Conservation (phyloP, 164 flowering plant species). For the Euptelea pleiosperma region DNA sequence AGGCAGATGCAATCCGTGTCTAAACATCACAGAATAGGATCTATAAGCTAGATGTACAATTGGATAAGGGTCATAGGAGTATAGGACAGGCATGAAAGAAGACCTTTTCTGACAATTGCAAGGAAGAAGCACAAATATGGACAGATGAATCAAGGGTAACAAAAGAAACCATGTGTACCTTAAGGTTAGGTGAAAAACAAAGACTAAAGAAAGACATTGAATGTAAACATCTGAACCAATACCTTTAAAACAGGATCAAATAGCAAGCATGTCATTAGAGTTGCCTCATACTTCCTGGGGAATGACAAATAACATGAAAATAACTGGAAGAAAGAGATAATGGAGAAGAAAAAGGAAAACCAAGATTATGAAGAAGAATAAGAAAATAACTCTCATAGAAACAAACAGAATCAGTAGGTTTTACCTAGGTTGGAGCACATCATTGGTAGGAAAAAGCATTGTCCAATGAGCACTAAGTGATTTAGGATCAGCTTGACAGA, state of each 20-base stretch:
- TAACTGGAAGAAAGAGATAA: not conserved
- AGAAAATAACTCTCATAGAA: not conserved
- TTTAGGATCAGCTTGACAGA: slow-evolving; percentile 83
- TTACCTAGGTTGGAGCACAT: slow-evolving; percentile 78
- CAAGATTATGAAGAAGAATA: not conserved
- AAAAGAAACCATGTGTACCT: not conserved
- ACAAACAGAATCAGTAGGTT: slow-evolving; percentile 3
- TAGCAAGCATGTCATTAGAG: slow-evolving; percentile 80
- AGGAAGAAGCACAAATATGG: not conserved
- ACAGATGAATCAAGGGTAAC: slow-evolving; percentile 4
- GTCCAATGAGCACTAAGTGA: slow-evolving; percentile 72
- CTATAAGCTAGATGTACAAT: slow-evolving; percentile 1
- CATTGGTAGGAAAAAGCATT: slow-evolving; percentile 81
- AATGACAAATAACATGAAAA: slow-evolving; percentile 16
- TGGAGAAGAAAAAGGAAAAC: not conserved
- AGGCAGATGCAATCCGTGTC: slow-evolving; percentile 70
- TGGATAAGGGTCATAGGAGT: not conserved
- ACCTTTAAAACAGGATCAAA: slow-evolving; percentile 91
- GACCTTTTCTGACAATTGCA: not conserved
- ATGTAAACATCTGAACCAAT: slow-evolving; percentile 7
- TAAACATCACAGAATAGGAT: slow-evolving; percentile 22
- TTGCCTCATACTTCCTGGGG: slow-evolving; percentile 78
- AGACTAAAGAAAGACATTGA: not conserved
- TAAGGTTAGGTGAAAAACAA: not conserved
- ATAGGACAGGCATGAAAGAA: not conserved